Evolutionary conservation across 2,329 filamentous ascomycete genomes (phyloP).

Genomic region (Fusarium sp.): DNA sequence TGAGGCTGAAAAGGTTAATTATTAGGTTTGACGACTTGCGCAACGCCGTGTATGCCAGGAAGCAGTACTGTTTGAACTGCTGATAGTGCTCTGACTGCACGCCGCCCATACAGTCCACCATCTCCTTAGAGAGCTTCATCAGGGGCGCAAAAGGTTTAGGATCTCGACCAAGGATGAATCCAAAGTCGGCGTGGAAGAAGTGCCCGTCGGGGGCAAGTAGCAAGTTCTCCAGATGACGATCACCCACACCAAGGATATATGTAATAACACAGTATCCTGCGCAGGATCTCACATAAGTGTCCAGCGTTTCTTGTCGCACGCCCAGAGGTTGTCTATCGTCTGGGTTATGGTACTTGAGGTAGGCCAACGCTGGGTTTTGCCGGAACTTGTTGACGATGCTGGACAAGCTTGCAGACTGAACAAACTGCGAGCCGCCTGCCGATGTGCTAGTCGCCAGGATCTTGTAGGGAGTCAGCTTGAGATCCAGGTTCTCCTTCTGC

Average conservation of each 20-base stretch:
- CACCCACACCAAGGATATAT: constrained; percentile 94
- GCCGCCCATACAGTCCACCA: constrained; percentile 98
- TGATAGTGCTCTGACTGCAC: constrained; percentile 80
- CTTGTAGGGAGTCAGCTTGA: constrained; percentile 94
- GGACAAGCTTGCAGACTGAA: constrained; percentile 84
- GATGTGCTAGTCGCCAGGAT: constrained; percentile 91
- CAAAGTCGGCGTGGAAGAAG: constrained; percentile 99
- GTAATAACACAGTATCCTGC: constrained; percentile 99
- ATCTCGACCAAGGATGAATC: constrained; percentile 95
- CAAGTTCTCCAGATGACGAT: constrained; percentile 94
- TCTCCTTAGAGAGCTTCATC: constrained; percentile 97
- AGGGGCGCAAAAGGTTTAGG: constrained; percentile 96
- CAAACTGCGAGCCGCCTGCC: constrained; percentile 91
- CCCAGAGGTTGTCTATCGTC: constrained; percentile 82
- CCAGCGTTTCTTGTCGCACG: constrained; percentile 89
- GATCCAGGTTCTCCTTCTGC: constrained; percentile 93
- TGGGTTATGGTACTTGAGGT: constrained; percentile 87
- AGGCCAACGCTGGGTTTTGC: constrained; percentile 75
- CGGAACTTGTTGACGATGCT: constrained; percentile 85
- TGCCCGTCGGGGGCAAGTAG: constrained; percentile 87
- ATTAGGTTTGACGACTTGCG: constrained; percentile 91
- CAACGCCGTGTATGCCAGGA: constrained; percentile 89
- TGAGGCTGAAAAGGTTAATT: constrained; percentile 92
- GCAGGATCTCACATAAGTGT: constrained; percentile 94
- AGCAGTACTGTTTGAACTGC: constrained; percentile 94